These are phyloP conservation scores for Obelidium mucronatum DNA, from an alignment of 192 early-diverging fungal species.

Conservation along the genomic window DNA sequence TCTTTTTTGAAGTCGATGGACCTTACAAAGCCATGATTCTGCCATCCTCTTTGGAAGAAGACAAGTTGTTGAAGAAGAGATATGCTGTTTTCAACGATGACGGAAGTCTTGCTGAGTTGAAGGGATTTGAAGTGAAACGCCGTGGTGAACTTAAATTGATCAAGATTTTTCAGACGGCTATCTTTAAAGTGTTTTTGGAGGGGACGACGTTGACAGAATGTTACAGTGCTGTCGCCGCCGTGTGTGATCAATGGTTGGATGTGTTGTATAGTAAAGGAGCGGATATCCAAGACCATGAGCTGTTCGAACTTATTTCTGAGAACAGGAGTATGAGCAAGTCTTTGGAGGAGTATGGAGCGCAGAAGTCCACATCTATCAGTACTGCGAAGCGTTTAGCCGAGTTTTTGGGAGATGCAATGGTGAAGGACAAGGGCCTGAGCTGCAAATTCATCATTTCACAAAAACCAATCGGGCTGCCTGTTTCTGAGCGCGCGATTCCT, in stretches of 20 bases:
- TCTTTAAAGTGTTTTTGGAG: conserved; percentile 94
- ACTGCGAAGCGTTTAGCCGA: conserved; percentile 94
- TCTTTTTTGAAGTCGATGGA: conserved; percentile 99
- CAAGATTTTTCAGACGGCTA: conserved; percentile 95
- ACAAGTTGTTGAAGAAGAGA: conserved; percentile 96
- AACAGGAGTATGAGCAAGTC: conserved; percentile 97
- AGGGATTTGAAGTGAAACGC: conserved; percentile 99
- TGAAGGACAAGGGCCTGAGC: conserved; percentile 94
- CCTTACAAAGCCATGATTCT: conserved; percentile 99
- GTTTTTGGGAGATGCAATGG: conserved; percentile 98
- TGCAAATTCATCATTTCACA: conserved; percentile 95
- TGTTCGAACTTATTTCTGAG: conserved; percentile 97
- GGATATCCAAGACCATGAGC: conserved; percentile 82
- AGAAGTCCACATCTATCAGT: conserved; percentile 95
- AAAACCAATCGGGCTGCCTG: conserved; percentile 82
- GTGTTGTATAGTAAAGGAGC: conserved; percentile 86
- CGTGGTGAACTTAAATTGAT: conserved; percentile 98
- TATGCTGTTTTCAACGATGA: conserved; percentile 98
- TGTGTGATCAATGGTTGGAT: conserved; percentile 95
- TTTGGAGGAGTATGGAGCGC: conserved; percentile 89
- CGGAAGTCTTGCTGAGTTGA: conserved; percentile 93
- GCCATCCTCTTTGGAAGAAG: conserved; percentile 92
- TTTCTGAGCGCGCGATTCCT: conserved; percentile 94
- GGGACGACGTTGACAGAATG: conserved; percentile 87
- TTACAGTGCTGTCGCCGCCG: conserved; percentile 86